phyloP scores from a whole-genome alignment of 176 grass and related monocot genomes.

The Hordeum marinum region DNA sequence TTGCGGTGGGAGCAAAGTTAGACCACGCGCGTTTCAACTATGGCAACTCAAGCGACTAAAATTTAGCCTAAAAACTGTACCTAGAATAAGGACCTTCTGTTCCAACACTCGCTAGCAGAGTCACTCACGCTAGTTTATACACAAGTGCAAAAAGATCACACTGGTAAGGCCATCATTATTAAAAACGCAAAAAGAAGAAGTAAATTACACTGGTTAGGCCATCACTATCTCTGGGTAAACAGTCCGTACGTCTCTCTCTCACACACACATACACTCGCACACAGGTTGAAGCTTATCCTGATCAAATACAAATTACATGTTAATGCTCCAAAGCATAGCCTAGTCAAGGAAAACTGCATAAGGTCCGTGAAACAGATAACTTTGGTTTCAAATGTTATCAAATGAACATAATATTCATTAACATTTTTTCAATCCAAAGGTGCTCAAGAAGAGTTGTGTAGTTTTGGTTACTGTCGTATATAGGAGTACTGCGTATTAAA shows the following conservation, averaged over 20 bases:
- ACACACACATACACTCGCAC: not conserved
- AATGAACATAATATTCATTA: conserved; percentile 12
- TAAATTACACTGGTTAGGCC: conserved; percentile 5
- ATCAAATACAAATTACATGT: not conserved
- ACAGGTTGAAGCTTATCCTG: not conserved
- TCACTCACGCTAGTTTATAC: conserved; percentile 22
- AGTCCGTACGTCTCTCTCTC: not conserved
- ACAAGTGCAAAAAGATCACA: not conserved
- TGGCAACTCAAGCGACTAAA: conserved; percentile 37
- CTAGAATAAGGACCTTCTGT: conserved; percentile 20
- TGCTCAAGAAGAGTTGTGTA: not conserved
- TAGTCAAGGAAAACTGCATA: not conserved
- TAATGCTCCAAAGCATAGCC: not conserved
- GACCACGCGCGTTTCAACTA: conserved; percentile 2
- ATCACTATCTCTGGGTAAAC: conserved; percentile 20
- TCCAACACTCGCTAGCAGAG: conserved; percentile 16
- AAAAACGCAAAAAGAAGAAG: not conserved
- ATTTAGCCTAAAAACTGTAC: conserved; percentile 9
- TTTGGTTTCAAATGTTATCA: conserved; percentile 11
- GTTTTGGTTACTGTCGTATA: not conserved
- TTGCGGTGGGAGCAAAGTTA: conserved; percentile 1
- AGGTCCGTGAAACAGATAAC: not conserved
- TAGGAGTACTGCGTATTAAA: not conserved
- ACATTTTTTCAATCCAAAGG: not conserved
- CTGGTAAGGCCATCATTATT: not conserved